Percentiles rank a stretch among this genome's conserved stretches.
Evolutionary conservation across 1,139 yeast genomes (phyloP).

Genomic region (Cylindricascospora bacillispora): DNA sequence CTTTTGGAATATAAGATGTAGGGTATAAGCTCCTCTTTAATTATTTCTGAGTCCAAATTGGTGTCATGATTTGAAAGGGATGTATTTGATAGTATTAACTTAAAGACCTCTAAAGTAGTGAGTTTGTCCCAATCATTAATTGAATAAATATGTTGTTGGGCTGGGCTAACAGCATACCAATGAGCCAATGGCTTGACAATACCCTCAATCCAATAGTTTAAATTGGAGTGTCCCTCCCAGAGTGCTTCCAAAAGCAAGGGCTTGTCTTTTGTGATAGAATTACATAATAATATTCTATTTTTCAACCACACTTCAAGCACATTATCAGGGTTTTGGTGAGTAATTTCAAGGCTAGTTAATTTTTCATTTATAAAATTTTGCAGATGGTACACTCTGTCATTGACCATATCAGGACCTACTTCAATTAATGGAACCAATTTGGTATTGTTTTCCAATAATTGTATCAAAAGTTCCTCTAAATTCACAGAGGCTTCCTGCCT

Average conservation of each 20-base stretch:
- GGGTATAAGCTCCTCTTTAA: conserved; percentile 14
- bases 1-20: conserved; percentile 9
- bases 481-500: background rate
- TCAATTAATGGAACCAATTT: conserved; percentile 16
- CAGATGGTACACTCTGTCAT: conserved; percentile 8
- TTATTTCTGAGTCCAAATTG: background rate
- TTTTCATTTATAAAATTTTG: conserved; percentile 9
- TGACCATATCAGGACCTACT: conserved; percentile 9
- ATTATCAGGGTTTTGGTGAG: conserved; percentile 5
- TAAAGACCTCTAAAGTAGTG: conserved; percentile 7
- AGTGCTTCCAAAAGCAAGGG: conserved; percentile 11
- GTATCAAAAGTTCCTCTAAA: conserved; percentile 9
- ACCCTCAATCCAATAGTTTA: conserved; percentile 16
- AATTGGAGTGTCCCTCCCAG: conserved; percentile 9
- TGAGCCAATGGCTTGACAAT: conserved; percentile 17
- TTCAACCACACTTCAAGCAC: conserved; percentile 12
- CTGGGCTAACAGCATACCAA: conserved; percentile 9
- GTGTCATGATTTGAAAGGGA: conserved; percentile 3
- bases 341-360: conserved; percentile 5
- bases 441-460: conserved; percentile 11
- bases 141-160: conserved; percentile 5
- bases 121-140: conserved; percentile 15
- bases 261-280: conserved; percentile 10
- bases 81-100: conserved; percentile 7
- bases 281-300: conserved; percentile 16